These are phyloP conservation scores for Aspergillus sp. DNA, from an alignment of 2,329 filamentous ascomycete genomes.

Conservation along the genomic window DNA sequence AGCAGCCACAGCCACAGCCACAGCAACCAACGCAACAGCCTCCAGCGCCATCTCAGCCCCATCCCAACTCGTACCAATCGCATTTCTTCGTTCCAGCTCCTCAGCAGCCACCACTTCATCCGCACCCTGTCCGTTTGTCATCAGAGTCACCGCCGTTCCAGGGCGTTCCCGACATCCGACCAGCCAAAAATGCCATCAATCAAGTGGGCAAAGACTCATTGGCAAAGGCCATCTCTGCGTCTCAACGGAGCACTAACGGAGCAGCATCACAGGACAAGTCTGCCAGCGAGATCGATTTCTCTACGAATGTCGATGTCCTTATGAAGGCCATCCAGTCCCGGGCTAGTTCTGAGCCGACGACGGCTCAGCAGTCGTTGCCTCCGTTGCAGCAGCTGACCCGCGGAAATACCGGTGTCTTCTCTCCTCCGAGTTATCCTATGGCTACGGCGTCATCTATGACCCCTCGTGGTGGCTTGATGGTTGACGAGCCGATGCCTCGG, in stretches of 20 bases:
- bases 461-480: slow-evolving; percentile 17
- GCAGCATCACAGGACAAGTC: slow-evolving; percentile 31
- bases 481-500: slow-evolving; percentile 30
- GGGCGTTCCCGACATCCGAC: slow-evolving; percentile 31
- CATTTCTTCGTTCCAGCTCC: slow-evolving; percentile 25
- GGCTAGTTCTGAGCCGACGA: slow-evolving; percentile 23
- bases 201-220: slow-evolving; percentile 18
- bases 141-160: slow-evolving; percentile 27
- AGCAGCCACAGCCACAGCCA: neutral
- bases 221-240: slow-evolving; percentile 6
- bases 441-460: slow-evolving; percentile 6
- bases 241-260: slow-evolving; percentile 3
- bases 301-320: slow-evolving; percentile 77
- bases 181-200: slow-evolving; percentile 31
- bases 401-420: slow-evolving; percentile 12
- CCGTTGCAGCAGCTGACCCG: slow-evolving; percentile 30
- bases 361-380: slow-evolving; percentile 25
- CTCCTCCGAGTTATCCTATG: slow-evolving; percentile 18
- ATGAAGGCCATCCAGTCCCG: slow-evolving; percentile 83
- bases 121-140: slow-evolving; percentile 22
- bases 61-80: slow-evolving; percentile 20
- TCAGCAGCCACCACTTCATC: slow-evolving; percentile 19
- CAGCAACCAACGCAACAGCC: neutral
- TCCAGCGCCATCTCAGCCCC: slow-evolving; percentile 4
- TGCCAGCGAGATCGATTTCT: slow-evolving; percentile 54